Conservation (phyloP, 108 stramenopile species). For the Pelagomonas calceolata region DNA sequence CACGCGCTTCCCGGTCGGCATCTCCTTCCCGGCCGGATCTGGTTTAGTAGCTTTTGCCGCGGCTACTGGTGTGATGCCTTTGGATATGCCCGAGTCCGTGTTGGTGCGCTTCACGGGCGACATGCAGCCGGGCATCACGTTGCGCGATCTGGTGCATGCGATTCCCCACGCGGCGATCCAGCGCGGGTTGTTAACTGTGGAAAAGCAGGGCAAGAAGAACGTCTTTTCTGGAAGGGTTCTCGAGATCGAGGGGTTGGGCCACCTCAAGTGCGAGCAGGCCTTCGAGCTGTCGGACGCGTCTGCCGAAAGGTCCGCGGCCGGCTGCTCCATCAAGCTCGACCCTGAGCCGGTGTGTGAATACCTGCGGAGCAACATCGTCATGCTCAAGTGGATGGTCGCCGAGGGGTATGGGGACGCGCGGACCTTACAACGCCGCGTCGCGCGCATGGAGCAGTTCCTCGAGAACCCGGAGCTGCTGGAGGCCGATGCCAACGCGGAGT, state of each 20-base stretch:
- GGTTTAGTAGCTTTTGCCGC: conserved; percentile 89
- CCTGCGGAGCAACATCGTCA: conserved; percentile 75
- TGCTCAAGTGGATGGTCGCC: conserved; percentile 94
- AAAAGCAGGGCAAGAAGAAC: conserved; percentile 92
- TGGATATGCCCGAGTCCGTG: conserved; percentile 90
- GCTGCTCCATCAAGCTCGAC: conserved; percentile 86
- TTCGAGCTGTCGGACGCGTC: conserved; percentile 83
- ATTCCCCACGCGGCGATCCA: conserved; percentile 86
- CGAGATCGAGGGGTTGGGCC: conserved; percentile 85
- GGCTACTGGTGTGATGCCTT: conserved; percentile 86
- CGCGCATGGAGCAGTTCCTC: conserved; percentile 86
- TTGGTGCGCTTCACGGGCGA: conserved; percentile 75
- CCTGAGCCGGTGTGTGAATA: conserved; percentile 89
- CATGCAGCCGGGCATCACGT: conserved; percentile 88
- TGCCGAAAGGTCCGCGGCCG: conserved; percentile 87
- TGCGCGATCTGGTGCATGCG: conserved; percentile 87
- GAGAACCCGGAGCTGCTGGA: conserved; percentile 71
- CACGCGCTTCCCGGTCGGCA: conserved; percentile 90
- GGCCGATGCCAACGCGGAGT: conserved; percentile 76
- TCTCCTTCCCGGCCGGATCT: conserved; percentile 87
- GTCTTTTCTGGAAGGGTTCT: conserved; percentile 81
- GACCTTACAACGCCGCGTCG: conserved; percentile 81
- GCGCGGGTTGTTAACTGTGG: conserved; percentile 75
- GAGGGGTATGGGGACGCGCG: conserved; percentile 89
- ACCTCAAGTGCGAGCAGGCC: conserved; percentile 90